A percentile compares a stretch with the other conserved stretches of the same genome.
Evolutionary conservation across 257 asterid genomes (phyloP).

Genomic region (Anisodus tanguticus): DNA sequence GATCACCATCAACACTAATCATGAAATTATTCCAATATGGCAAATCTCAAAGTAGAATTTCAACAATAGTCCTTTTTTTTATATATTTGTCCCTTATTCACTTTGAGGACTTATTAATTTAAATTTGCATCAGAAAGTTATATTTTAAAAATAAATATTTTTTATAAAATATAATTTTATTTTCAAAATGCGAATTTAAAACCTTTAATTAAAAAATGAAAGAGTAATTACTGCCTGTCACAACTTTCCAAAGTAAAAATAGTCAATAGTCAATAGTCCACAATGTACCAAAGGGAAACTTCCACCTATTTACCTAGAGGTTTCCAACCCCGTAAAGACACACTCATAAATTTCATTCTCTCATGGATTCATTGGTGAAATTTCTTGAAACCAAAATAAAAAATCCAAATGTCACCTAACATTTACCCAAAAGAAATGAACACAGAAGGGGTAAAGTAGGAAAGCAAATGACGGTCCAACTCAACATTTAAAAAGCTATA

Average conservation of each 20-base stretch:
- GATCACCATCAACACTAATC: background rate
- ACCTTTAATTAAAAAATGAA: too few species aligned
- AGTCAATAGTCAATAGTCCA: background rate
- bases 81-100: background rate
- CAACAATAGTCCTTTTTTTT: background rate
- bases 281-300: background rate
- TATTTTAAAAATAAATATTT: too few species aligned
- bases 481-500: background rate
- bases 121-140: too few species aligned
- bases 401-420: background rate
- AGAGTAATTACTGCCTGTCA: too few species aligned
- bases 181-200: too few species aligned
- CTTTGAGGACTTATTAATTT: background rate
- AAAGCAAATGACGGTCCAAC: conserved; percentile 25
- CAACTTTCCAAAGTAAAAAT: too few species aligned
- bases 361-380: too few species aligned
- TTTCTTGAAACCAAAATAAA: too few species aligned
- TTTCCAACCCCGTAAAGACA: too few species aligned
- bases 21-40: background rate
- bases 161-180: background rate
- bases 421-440: background rate
- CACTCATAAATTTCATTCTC: too few species aligned
- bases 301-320: background rate
- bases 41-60: background rate
- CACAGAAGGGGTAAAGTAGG: conserved; percentile 34